Percentiles rank a stretch among this genome's conserved stretches.
Conservation (phyloP, 495 filamentous ascomycete genomes). For the Xylaria cubensis region DNA sequence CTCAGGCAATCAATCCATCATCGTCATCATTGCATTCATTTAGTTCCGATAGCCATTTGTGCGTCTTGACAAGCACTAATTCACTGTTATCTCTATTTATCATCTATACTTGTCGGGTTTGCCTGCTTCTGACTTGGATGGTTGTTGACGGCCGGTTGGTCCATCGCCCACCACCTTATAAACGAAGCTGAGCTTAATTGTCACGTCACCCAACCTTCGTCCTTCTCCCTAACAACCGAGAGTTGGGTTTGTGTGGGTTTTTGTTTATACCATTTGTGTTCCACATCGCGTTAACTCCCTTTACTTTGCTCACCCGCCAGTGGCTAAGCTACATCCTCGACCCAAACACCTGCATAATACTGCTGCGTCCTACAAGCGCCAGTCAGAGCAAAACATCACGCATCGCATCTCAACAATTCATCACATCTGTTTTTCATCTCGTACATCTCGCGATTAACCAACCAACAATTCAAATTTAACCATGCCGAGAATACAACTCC, state of each 20-base stretch:
- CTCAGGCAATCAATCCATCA: conserved; percentile 12
- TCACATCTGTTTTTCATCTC: neutral
- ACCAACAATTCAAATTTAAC: conserved; percentile 4
- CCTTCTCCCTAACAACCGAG: neutral
- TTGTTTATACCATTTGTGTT: neutral
- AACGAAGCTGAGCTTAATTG: conserved; percentile 23
- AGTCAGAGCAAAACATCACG: neutral
- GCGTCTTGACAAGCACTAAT: neutral
- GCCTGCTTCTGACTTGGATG: neutral
- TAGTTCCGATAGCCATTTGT: neutral
- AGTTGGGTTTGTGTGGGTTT: neutral
- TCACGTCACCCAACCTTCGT: conserved; percentile 11
- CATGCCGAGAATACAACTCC: conserved; percentile 32
- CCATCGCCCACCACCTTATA: neutral
- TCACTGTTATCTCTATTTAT: neutral
- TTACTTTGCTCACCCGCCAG: neutral
- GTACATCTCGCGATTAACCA: neutral
- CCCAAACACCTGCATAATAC: neutral
- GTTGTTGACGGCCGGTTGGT: neutral
- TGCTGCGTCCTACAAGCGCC: neutral
- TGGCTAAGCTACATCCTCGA: neutral
- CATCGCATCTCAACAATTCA: neutral
- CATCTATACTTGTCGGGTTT: neutral
- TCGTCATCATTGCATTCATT: neutral
- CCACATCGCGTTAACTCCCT: neutral